Percentiles rank a stretch among this genome's conserved stretches.
Conservation (phyloP, 208 protist genomes). For the Leishmania braziliensis region DNA sequence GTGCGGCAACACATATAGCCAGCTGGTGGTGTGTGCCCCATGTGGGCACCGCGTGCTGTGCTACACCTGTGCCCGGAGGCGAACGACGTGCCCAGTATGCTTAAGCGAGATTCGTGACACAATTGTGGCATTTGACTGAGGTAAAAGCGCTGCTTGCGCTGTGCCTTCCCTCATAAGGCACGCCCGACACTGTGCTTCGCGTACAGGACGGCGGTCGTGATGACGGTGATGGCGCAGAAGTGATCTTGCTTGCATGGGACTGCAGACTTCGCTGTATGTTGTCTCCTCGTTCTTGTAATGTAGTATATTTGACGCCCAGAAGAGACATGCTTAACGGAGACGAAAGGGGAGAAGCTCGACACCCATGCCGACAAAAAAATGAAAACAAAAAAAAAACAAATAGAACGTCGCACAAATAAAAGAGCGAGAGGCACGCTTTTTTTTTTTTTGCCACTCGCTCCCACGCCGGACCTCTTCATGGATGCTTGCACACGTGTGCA, state of each 20-base stretch:
- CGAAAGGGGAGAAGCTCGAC: not conserved
- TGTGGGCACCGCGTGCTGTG: constrained; percentile 89
- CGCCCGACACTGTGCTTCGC: not conserved
- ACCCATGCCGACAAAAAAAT: not conserved
- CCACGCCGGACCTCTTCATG: not conserved
- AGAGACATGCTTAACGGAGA: not conserved
- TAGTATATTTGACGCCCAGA: not conserved
- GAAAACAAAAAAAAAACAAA: not conserved
- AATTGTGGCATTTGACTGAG: constrained; percentile 40
- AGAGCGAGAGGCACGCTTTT: not conserved
- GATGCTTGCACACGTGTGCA: not conserved
- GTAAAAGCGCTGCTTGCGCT: not conserved
- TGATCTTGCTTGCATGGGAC: not conserved
- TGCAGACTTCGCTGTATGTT: not conserved
- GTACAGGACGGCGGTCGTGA: not conserved
- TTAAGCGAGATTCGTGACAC: constrained; percentile 41
- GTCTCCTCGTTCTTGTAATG: not conserved
- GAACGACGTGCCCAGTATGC: constrained; percentile 81
- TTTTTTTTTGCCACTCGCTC: not conserved
- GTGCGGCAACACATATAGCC: constrained; percentile 35
- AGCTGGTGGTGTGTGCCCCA: constrained; percentile 62
- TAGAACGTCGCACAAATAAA: not conserved
- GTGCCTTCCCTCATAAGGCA: not conserved
- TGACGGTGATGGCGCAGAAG: not conserved
- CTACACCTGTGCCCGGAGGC: constrained; percentile 48